A percentile compares a stretch with the other conserved stretches of the same genome.
Conservation (phyloP, 345 rosid genomes). For the Salix viminalis region DNA sequence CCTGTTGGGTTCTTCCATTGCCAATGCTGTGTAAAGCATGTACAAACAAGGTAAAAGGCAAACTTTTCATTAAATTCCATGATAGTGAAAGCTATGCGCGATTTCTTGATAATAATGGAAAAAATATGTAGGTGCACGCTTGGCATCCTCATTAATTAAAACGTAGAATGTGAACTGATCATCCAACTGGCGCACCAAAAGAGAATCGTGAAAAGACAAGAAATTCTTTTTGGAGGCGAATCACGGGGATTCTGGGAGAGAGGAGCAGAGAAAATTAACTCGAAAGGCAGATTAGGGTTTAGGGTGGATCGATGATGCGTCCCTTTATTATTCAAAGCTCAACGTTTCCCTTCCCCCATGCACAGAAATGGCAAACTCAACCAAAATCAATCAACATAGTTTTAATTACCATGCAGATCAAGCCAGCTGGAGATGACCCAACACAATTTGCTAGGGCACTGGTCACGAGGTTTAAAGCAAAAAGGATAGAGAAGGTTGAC, state of each 20-base stretch:
- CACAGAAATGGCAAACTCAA: slow-evolving; percentile 10
- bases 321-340: slow-evolving; percentile 5
- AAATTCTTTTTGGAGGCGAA: slow-evolving; percentile 43
- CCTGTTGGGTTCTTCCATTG: slow-evolving; percentile 45
- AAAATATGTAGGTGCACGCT: slow-evolving; percentile 6
- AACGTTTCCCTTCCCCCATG: slow-evolving; percentile 7
- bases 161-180: not conserved
- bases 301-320: not conserved
- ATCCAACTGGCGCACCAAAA: slow-evolving; percentile 11
- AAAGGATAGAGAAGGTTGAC: not conserved
- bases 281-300: slow-evolving; percentile 11
- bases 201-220: slow-evolving; percentile 36
- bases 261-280: slow-evolving; percentile 24
- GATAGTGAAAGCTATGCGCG: slow-evolving; percentile 5
- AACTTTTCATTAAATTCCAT: not conserved
- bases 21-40: slow-evolving; percentile 9
- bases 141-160: not conserved
- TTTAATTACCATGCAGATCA: not conserved
- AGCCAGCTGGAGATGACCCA: not conserved
- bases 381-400: not conserved
- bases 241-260: slow-evolving; percentile 29
- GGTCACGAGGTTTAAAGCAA: not conserved
- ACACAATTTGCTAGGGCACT: not conserved
- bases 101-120: not conserved
- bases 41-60: not conserved